Conservation (phyloP, 371 early-diverging fungal genomes). For the Syncephalastrum contaminatum region DNA sequence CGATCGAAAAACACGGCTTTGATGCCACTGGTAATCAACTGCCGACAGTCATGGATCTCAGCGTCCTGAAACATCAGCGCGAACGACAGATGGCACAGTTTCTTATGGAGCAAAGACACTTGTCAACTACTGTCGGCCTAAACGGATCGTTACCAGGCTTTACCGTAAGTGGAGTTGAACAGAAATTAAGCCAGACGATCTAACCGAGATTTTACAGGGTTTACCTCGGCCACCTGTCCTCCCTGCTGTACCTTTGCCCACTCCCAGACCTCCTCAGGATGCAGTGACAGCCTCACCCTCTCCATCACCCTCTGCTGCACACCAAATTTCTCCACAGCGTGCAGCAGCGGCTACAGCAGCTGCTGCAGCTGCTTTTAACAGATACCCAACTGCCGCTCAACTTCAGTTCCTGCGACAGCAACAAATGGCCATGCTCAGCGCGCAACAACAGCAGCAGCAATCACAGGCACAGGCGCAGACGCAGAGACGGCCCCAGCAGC, state of each 20-base stretch:
- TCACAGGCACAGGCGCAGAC: slow-evolving; percentile 15
- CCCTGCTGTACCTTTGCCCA: neutral
- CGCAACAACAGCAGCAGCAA: slow-evolving; percentile 5
- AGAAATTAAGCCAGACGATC: neutral
- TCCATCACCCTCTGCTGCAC: neutral
- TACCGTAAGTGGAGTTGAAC: slow-evolving; percentile 24
- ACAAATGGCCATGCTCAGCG: slow-evolving; percentile 17
- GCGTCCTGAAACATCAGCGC: slow-evolving; percentile 67
- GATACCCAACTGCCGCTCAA: slow-evolving; percentile 45
- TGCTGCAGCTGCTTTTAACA: slow-evolving; percentile 16
- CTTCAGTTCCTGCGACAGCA: slow-evolving; percentile 43
- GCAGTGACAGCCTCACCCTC: slow-evolving; percentile 10
- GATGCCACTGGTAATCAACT: slow-evolving; percentile 49
- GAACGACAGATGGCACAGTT: slow-evolving; percentile 68
- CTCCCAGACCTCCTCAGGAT: slow-evolving; percentile 1
- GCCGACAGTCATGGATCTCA: slow-evolving; percentile 73
- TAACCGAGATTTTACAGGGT: slow-evolving; percentile 1
- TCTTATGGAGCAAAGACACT: slow-evolving; percentile 67
- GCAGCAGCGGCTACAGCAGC: slow-evolving; percentile 6
- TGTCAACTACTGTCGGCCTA: slow-evolving; percentile 54
- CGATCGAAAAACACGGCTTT: slow-evolving; percentile 48
- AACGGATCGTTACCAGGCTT: slow-evolving; percentile 27
- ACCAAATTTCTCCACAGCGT: neutral
- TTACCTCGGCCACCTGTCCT: slow-evolving; percentile 5
- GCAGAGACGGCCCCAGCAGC: slow-evolving; percentile 22